These are phyloP conservation scores for Leccinum broughii DNA, from an alignment of 768 basidiomycete species.

Conservation along the genomic window DNA sequence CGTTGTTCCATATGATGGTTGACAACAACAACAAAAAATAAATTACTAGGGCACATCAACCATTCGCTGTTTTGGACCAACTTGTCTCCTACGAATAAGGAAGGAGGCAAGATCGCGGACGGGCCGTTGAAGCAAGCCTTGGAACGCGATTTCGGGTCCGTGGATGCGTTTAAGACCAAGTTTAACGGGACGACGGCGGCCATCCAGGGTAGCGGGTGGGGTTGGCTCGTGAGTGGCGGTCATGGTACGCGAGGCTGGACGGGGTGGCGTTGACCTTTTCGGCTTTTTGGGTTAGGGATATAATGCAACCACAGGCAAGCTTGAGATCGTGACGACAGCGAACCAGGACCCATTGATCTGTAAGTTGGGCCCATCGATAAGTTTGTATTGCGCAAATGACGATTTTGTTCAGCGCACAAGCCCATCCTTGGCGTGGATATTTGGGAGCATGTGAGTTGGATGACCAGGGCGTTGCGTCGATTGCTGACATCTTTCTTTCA, in stretches of 20 bases:
- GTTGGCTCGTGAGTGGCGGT: conserved; percentile 74
- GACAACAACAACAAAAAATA: not conserved
- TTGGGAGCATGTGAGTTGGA: conserved; percentile 80
- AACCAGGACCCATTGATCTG: conserved; percentile 93
- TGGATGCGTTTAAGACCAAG: conserved; percentile 83
- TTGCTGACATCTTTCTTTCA: conserved; percentile 5
- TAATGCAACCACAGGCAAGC: conserved; percentile 61
- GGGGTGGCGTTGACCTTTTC: not conserved
- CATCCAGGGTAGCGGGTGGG: conserved; percentile 98
- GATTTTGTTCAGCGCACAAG: conserved; percentile 56
- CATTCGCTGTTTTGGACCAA: conserved; percentile 99
- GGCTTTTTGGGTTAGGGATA: conserved; percentile 54
- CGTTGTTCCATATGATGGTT: not conserved
- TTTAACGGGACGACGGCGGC: conserved; percentile 87
- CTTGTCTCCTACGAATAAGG: conserved; percentile 68
- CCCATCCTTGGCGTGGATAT: conserved; percentile 97
- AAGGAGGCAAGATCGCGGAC: conserved; percentile 62
- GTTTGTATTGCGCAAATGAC: conserved; percentile 9
- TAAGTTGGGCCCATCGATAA: conserved; percentile 30
- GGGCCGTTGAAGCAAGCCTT: conserved; percentile 78
- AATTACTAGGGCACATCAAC: conserved; percentile 73
- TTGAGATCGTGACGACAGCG: conserved; percentile 90
- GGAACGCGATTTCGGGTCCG: conserved; percentile 79
- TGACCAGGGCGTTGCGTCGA: conserved; percentile 9
- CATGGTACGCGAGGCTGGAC: not conserved